phyloP scores from a whole-genome alignment of 2,329 filamentous ascomycete species.

The Aspergillus fumigatiaffinis region DNA sequence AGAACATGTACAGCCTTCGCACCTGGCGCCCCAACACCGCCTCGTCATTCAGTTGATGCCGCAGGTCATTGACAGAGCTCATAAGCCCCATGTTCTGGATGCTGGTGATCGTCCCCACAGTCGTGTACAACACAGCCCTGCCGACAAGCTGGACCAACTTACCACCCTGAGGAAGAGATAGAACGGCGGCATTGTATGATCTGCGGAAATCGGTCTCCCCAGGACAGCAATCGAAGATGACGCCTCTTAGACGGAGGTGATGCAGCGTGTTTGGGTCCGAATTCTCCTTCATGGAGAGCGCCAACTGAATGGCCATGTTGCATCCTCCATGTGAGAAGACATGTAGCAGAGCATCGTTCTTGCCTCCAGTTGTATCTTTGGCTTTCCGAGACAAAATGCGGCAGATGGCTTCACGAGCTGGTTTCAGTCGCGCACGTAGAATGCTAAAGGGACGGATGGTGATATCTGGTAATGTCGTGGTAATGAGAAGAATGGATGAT shows the following conservation, averaged over 20 bases:
- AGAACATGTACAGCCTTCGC: conserved; percentile 10
- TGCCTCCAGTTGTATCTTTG: neutral
- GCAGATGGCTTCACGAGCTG: conserved; percentile 16
- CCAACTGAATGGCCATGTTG: conserved; percentile 17
- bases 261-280: neutral
- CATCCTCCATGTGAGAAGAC: conserved; percentile 21
- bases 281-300: conserved; percentile 16
- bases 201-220: conserved; percentile 15
- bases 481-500: conserved; percentile 20
- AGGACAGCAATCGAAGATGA: conserved; percentile 22
- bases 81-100: conserved; percentile 8
- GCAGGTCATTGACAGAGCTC: conserved; percentile 5
- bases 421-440: conserved; percentile 15
- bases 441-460: conserved; percentile 13
- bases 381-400: conserved; percentile 7
- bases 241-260: conserved; percentile 5
- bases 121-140: conserved; percentile 5
- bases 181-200: conserved; percentile 12
- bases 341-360: conserved; percentile 14
- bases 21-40: conserved; percentile 2
- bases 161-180: conserved; percentile 5
- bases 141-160: neutral
- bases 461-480: conserved; percentile 15
- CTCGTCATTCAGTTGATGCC: conserved; percentile 7
- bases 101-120: conserved; percentile 4